Evolutionary conservation across 768 basidiomycete species (phyloP), one percentile per base, ranked within the genome.

Genomic region (Tulasnella calospora): DNA sequence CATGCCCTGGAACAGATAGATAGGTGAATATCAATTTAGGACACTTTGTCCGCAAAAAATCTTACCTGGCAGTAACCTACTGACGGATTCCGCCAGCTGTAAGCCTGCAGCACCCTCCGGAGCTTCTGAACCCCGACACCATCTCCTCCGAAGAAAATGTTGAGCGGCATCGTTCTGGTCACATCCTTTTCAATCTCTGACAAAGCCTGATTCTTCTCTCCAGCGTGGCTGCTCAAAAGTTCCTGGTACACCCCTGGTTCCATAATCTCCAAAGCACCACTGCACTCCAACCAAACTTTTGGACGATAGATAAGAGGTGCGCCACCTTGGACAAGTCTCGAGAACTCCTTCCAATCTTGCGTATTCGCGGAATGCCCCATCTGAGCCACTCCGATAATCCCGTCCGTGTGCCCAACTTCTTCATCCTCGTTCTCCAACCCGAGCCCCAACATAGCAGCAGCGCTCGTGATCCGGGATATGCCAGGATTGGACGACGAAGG

Each of bases 181-280:
- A 95, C 92, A 82, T 99, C 97, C 85, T 99, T 98, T 86, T 98
- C 98, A 79, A 99, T 99, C 85, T 99, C 98, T 57, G 85, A 86
- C 41, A 85, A 71, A 35, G 84, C 82, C 4, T 84, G 83, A 57
- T 82, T 82, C 46, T 84, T 83, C n/a, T 81, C 81, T 13, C 81
- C 81, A 36, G 81, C 81, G 57, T 85, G 85, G 10, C 82, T 82
- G 2, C 82, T 88, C n/a, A 98, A 86, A 78, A 98, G 84, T 82
- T 98, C 97, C 57, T 89, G 87, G 83, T 98, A 99, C 80, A 93
- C 83, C 0, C 97, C 97, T 2, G 97, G 97, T 81, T 98, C 95
- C 79, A 89, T 89, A 88, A 95, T 92, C 83, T 98, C 97, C 82
- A 95, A 86, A 0, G 92, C 96, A 0, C 96, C 95, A 80, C 93